Conservation (phyloP, 2,329 filamentous ascomycete genomes). For the Cadophora gregata region DNA sequence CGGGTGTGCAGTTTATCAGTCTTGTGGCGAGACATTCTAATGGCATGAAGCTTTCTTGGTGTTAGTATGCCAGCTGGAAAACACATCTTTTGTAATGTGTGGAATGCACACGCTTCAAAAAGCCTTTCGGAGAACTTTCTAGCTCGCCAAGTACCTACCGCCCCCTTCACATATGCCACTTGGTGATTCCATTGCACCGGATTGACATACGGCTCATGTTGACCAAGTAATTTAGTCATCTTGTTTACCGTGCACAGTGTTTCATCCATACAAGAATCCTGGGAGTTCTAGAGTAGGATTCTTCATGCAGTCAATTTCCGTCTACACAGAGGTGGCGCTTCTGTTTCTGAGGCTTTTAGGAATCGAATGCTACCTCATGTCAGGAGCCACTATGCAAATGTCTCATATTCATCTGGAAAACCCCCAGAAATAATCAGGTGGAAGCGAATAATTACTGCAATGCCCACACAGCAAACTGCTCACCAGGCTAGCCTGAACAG, state of each 20-base stretch:
- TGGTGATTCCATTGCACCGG: neutral
- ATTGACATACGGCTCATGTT: neutral
- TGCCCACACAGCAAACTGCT: too few relatives aligned
- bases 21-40: too few relatives aligned
- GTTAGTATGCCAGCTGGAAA: too few relatives aligned
- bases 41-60: too few relatives aligned
- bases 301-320: neutral
- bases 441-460: too few relatives aligned
- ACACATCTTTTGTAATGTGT: too few relatives aligned
- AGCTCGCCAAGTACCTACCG: neutral
- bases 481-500: too few relatives aligned
- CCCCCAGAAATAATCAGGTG: neutral
- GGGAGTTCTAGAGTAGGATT: neutral
- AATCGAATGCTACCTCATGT: neutral
- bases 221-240: neutral
- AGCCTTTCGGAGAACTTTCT: neutral
- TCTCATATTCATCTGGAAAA: slow-evolving; percentile 1
- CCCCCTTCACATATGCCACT: neutral
- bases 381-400: neutral
- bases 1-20: too few relatives aligned
- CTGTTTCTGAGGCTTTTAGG: neutral
- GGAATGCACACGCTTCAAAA: too few relatives aligned
- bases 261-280: neutral
- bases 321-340: neutral
- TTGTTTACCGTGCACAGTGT: neutral